These are phyloP conservation scores for Chlorella sp. DNA, from an alignment of 139 green algal species.

Conservation along the genomic window DNA sequence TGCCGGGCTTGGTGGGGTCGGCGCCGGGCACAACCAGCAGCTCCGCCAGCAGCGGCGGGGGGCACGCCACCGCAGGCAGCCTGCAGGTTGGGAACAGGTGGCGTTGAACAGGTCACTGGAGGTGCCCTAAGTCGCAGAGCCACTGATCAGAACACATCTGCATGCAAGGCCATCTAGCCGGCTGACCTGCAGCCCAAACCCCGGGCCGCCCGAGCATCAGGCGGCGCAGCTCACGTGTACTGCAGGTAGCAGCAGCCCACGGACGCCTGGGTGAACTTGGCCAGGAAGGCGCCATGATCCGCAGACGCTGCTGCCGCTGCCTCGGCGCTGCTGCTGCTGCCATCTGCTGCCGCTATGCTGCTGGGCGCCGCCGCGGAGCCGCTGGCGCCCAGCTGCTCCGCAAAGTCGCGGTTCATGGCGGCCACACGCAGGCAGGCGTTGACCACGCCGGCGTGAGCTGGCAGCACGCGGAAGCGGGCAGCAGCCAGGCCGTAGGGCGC, in stretches of 20 bases:
- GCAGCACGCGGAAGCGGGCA: constrained; percentile 33
- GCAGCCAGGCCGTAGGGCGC: constrained; percentile 37
- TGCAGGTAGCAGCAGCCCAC: constrained; percentile 47
- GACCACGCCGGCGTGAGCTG: not conserved
- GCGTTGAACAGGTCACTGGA: not conserved
- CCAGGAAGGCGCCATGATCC: not conserved
- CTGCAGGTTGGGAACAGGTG: constrained; percentile 7
- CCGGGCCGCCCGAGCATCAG: no score
- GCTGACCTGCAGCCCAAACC: no score
- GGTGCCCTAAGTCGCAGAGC: not conserved
- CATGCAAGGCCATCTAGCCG: no score
- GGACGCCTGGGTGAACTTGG: constrained; percentile 20
- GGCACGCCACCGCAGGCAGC: constrained; percentile 34
- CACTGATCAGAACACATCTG: no score
- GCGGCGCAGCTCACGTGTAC: constrained; percentile 24
- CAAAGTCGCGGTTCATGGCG: constrained; percentile 25
- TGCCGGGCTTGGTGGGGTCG: constrained; percentile 2
- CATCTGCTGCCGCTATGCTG: not conserved
- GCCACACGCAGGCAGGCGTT: constrained; percentile 40
- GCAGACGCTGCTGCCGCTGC: not conserved
- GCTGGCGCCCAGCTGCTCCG: not conserved
- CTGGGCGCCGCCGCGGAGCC: not conserved
- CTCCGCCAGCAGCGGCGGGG: constrained; percentile 33
- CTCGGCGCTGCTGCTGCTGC: not conserved
- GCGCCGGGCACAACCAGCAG: constrained; percentile 23